These are phyloP conservation scores for Cylindrotheca closterium DNA, from an alignment of 108 stramenopile genomes.

Conservation along the genomic window DNA sequence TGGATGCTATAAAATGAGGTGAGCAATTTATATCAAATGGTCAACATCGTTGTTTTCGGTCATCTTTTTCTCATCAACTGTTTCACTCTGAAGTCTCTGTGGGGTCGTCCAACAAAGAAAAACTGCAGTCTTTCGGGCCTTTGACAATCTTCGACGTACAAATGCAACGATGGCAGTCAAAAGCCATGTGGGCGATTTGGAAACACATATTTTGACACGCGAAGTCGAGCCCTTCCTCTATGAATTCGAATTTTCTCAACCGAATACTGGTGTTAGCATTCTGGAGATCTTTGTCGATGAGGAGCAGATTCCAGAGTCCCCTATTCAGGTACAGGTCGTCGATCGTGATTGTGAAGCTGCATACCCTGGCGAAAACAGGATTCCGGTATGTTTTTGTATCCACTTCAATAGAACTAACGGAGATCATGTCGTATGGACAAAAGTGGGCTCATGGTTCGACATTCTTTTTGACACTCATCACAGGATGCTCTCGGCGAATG, in stretches of 20 bases:
- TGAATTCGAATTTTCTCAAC: conserved; percentile 14
- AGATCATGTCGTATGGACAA: not conserved
- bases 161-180: not conserved
- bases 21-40: no score
- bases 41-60: no score
- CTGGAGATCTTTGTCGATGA: conserved; percentile 27
- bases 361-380: not conserved
- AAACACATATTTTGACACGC: not conserved
- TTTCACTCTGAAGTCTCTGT: no score
- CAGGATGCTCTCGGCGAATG: conserved; percentile 14
- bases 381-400: not conserved
- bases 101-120: conserved; percentile 9
- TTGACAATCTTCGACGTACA: conserved; percentile 17
- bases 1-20: conserved; percentile 34
- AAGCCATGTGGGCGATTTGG: not conserved
- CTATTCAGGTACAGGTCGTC: conserved; percentile 26
- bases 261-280: conserved; percentile 5
- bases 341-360: not conserved
- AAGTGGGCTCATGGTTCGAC: not conserved
- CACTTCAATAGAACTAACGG: no score
- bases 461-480: not conserved
- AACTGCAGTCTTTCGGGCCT: conserved; percentile 2
- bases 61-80: no score
- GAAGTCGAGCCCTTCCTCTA: not conserved
- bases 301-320: conserved; percentile 31